Evolutionary conservation across 2,329 filamentous ascomycete genomes (phyloP).

Genomic region (Ceratocystis cubensis): DNA sequence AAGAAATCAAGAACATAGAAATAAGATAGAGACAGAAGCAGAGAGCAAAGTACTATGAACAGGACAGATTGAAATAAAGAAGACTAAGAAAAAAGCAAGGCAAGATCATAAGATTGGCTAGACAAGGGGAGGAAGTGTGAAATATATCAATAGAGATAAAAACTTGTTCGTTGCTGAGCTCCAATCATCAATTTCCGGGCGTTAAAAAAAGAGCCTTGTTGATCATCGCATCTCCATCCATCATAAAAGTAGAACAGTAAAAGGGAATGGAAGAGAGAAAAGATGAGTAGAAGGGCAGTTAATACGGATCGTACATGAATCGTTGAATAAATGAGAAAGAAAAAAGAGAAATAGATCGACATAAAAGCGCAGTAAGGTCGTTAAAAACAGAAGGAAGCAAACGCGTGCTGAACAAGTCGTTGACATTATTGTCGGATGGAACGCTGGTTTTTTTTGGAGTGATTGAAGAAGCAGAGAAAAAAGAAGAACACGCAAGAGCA

Average conservation of each 20-base stretch:
- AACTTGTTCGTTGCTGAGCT: constrained; percentile 1
- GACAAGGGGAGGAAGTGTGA: not conserved
- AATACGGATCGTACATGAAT: constrained; percentile 12
- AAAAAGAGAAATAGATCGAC: constrained; percentile 24
- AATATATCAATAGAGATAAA: not conserved
- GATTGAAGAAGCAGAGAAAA: constrained; percentile 21
- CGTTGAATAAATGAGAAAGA: constrained; percentile 24
- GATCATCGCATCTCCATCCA: constrained; percentile 3
- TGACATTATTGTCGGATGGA: constrained; percentile 31
- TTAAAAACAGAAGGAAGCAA: constrained; percentile 10
- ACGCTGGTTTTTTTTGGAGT: constrained; percentile 5
- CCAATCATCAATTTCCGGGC: constrained; percentile 5
- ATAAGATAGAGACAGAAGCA: not conserved
- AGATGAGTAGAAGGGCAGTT: not conserved
- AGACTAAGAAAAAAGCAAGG: not conserved
- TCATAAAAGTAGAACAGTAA: constrained; percentile 6
- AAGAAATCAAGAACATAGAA: too few species aligned
- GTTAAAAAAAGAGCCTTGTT: not conserved
- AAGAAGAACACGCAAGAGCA: constrained; percentile 17
- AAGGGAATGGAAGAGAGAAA: not conserved
- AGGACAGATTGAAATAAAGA: not conserved
- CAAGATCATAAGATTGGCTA: not conserved
- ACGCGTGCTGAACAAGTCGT: constrained; percentile 20
- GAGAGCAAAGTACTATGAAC: constrained; percentile 9
- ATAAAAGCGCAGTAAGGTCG: not conserved